Conservation (phyloP, 306 rosid species). For the Dicorynia guianensis region DNA sequence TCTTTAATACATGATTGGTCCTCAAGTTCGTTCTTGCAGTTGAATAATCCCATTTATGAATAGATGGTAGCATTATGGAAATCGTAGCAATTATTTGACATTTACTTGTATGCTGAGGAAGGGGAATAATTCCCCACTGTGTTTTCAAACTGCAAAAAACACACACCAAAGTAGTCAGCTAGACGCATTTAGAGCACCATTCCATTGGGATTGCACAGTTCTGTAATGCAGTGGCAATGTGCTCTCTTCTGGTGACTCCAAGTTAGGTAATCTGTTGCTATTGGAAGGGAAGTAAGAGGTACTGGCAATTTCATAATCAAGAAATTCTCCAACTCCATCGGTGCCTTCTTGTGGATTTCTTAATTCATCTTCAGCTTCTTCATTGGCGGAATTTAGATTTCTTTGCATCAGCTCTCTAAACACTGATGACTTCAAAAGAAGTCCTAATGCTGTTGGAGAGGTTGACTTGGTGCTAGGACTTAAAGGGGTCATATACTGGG, state of each 20-base stretch:
- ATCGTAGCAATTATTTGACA: conserved; percentile 41
- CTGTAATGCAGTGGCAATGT: conserved; percentile 46
- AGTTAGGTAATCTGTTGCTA: conserved; percentile 43
- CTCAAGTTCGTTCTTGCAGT: background rate
- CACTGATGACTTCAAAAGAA: conserved; percentile 76
- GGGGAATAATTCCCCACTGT: background rate
- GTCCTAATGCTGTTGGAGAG: conserved; percentile 78
- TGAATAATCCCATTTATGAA: conserved; percentile 16
- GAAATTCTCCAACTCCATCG: conserved; percentile 42
- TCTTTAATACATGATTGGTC: background rate
- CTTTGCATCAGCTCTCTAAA: conserved; percentile 73
- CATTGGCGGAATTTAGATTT: conserved; percentile 49
- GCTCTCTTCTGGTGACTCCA: conserved; percentile 56
- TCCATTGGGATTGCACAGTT: conserved; percentile 50
- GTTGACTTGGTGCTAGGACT: conserved; percentile 56
- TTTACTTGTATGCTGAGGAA: conserved; percentile 24
- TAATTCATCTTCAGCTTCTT: conserved; percentile 43
- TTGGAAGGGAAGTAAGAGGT: conserved; percentile 38
- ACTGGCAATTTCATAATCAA: conserved; percentile 36
- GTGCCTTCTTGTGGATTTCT: conserved; percentile 40
- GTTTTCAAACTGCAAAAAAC: conserved; percentile 7
- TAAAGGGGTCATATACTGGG: conserved; percentile 40
- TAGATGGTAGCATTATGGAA: conserved; percentile 2
- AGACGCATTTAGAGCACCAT: conserved; percentile 47
- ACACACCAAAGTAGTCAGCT: conserved; percentile 35